Evolutionary conservation across 495 filamentous ascomycete genomes (phyloP).

Genomic region (Annulohypoxylon moriforme): DNA sequence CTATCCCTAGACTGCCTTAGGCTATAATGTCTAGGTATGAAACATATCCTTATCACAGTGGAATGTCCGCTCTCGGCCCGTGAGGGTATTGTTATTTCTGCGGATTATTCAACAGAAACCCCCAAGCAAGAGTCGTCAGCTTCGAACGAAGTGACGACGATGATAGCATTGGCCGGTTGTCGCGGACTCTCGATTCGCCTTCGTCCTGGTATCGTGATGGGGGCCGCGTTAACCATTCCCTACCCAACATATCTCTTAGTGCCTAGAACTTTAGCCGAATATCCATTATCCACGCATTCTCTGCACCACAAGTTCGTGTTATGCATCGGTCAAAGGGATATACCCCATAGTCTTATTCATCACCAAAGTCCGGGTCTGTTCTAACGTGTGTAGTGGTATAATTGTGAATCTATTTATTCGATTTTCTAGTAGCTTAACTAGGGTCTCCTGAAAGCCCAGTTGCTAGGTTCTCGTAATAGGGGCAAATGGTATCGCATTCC

Average conservation of each 20-base stretch:
- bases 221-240: conserved; percentile 7
- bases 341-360: neutral
- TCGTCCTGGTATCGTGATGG: neutral
- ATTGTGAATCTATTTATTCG: neutral
- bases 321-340: neutral
- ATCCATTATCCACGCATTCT: conserved; percentile 20
- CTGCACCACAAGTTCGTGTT: conserved; percentile 17
- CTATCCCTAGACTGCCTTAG: neutral
- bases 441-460: conserved; percentile 5
- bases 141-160: conserved; percentile 18
- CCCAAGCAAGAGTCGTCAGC: conserved; percentile 14
- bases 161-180: conserved; percentile 21
- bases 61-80: neutral
- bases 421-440: conserved; percentile 7
- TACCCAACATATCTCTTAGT: neutral
- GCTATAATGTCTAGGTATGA: neutral
- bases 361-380: neutral
- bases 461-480: conserved; percentile 2
- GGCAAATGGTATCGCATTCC: conserved; percentile 30
- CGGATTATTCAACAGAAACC: conserved; percentile 10
- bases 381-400: neutral
- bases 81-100: neutral
- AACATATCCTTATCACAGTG: conserved; percentile 22
- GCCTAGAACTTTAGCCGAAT: conserved; percentile 14
- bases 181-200: conserved; percentile 14